Evolutionary conservation across 768 basidiomycete species (phyloP), one percentile per base, ranked within the genome.

Genomic region (Mycena metata): DNA sequence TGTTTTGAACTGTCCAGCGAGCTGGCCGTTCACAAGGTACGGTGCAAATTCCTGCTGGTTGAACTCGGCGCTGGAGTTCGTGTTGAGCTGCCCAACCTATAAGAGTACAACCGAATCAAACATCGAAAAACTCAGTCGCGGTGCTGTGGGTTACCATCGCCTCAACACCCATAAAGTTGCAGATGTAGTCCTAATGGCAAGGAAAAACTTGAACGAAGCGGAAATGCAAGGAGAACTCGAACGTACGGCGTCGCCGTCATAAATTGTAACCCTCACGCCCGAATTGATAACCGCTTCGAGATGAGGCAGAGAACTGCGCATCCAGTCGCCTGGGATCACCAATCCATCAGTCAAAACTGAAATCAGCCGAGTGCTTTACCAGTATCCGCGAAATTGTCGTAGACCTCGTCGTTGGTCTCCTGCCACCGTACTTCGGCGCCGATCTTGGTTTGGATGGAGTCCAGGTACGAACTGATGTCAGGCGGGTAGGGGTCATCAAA

Each of bases 401-500:
- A 88, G 19, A 89, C 84, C 3, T 76, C 63, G 42, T 63, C 24
- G 73, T 78, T 88, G 1, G 81, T 79, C 62, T 80, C 75, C 43
- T 76, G 30, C 85, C 86, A 88, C 1, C 73, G 77, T 8, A 72
- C 69, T 69, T 86, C 81, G 0, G 84, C 83, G 23, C 87, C 86
- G 54, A 86, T 85, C 67, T 75, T 78, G 3, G 74, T 67, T 41
- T 71, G 76, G 39, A 79, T 69, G 68, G 76, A 75, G 69, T 74
- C 77, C 41, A 81, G 68, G 45, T 79, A 80, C 2, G 64, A 68
- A 1, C 75, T 75, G 51, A 88, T 75, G 47, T 75, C 73, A 0
- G 86, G 83, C 11, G 87, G 86, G 75, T 88, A 89, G 24, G 85
- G 80, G 66, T 86, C 85, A 1, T 83, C 83, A 64, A 81, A 76